Base-by-base conservation (phyloP, 108 stramenopile species). In the Ochromonas danica region DNA sequence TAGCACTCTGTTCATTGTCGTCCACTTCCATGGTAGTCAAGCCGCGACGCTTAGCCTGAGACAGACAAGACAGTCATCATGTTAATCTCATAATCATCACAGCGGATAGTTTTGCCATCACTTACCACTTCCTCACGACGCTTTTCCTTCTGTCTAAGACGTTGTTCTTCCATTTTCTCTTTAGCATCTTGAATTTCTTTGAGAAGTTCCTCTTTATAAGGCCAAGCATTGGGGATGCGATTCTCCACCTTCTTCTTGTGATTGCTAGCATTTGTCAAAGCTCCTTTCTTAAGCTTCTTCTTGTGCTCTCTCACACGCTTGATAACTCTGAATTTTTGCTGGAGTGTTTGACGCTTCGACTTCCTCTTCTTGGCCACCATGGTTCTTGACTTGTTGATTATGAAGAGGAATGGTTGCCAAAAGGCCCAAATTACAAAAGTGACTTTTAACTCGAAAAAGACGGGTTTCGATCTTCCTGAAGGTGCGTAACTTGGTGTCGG, bases 291-390 rank as follows among this genome's bases (percentile, higher is more conserved):
- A 80, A 91, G 88, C 82, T 94, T 94, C 79, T 93, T 92, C 70
- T 95, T 85, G 42, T 94, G 96, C 81, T 99, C 96, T 1, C 88
- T 88, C 39, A 97, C 95, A 25, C 95, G 91, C 79, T 85, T 83
- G 39, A 86, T 51, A 45, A 86, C 84, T 77, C 97, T 97, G 90
- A 97, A 99, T 84, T 97, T 99, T 88, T 97, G 95, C 87, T 99
- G 94, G 71, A 99, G 91, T 70, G 96, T 93, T 60, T 86, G 88
- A 42, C 98, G 91, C 83, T 96, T 96, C 57, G 95, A 95, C 88
- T 97, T 97, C 39, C 93, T 91, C 90, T 96, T 97, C 81, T 97
- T 96, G 82, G 97, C 95, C 72, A 97, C 96, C 98, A 99, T 99
- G 77, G 61, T 86, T 14, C 14, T 40, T 31, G 22, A 70, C 67